Evolutionary conservation across 768 basidiomycete species (phyloP), one percentile per base, ranked within the genome.

Genomic region (Thelephora aurantiotincta): DNA sequence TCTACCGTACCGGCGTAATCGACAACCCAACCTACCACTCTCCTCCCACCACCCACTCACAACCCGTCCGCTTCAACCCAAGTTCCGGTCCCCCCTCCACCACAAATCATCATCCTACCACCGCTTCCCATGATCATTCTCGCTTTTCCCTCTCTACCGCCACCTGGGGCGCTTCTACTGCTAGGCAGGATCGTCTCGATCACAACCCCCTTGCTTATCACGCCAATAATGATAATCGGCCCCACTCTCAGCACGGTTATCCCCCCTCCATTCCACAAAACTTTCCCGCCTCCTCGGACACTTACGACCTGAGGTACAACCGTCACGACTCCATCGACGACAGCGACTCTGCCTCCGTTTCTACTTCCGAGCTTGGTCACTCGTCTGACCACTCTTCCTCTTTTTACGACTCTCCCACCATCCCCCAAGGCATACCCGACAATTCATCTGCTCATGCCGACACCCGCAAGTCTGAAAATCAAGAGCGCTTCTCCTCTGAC

Each of bases 401-500:
- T 2, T 45, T 23, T 5, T 45, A 22, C 18, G 44, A 45, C 22
- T 41, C 38, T 41, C 38, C 38, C 16, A 18, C 38, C 22, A 41
- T 41, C 12, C 38, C 38, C 38, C 38, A 41, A 41, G 22, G 18
- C 22, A 22, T n/a, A 18, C 14, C 38, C 38, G 12, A 16, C 12
- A 41, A 41, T 22, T 57, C 22, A 50, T 51, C 22, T 44, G 50
- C 1, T 37, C 56, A 3, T 18, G 48, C 14, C 55, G 48, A 48
- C 44, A 44, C 20, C 13, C 47, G 11, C 47, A 46, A 18, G n/a
- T 35, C 11, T 11, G 52, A 54, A 13, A 46, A 47, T 44, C 42
- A 59, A 43, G 61, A 55, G 26, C 59, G 62, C 14, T 63, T 64
- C 48, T 65, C 62, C 9, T 60, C 57, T 34, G 80, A 78, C 1